These are phyloP conservation scores for Clitopilus hobsonii DNA, from an alignment of 768 basidiomycete species.

Conservation along the genomic window DNA sequence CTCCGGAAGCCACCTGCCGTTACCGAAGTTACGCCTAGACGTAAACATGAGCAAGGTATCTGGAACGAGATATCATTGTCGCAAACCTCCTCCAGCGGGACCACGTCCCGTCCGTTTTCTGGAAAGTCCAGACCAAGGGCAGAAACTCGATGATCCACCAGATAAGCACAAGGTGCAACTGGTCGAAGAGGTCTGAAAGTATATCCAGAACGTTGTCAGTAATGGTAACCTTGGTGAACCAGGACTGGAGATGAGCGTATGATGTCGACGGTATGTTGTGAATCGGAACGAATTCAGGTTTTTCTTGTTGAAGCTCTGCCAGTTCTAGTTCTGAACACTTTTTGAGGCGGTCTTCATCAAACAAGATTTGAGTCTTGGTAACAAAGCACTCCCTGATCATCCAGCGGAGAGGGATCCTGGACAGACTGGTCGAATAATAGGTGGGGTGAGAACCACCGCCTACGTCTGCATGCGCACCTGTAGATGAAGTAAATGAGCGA, in stretches of 20 bases:
- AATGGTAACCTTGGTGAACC: not conserved
- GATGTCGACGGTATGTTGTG: not conserved
- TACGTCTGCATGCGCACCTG: conserved; percentile 4
- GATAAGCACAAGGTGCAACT: not conserved
- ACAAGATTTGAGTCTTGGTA: not conserved
- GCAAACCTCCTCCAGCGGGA: not conserved
- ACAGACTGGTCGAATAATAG: not conserved
- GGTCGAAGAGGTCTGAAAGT: not conserved
- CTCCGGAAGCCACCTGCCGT: conserved; percentile 2
- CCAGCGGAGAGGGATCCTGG: conserved; percentile 5
- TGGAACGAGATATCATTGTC: not conserved
- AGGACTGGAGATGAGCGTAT: not conserved
- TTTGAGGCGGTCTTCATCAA: not conserved
- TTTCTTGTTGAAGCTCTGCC: not conserved
- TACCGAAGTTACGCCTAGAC: conserved; percentile 3
- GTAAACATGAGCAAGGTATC: not conserved
- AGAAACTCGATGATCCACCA: conserved; percentile 6
- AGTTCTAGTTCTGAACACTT: not conserved
- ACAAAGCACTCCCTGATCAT: conserved; percentile 7
- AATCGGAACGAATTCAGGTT: not conserved
- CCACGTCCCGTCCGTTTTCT: conserved; percentile 1
- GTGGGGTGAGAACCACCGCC: conserved; percentile 1
- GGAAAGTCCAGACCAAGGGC: not conserved
- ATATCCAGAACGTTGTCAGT: not conserved
- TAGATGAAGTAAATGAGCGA: not conserved